Evolutionary conservation across 108 stramenopile species (phyloP).

Genomic region (Skeletonema potamos): DNA sequence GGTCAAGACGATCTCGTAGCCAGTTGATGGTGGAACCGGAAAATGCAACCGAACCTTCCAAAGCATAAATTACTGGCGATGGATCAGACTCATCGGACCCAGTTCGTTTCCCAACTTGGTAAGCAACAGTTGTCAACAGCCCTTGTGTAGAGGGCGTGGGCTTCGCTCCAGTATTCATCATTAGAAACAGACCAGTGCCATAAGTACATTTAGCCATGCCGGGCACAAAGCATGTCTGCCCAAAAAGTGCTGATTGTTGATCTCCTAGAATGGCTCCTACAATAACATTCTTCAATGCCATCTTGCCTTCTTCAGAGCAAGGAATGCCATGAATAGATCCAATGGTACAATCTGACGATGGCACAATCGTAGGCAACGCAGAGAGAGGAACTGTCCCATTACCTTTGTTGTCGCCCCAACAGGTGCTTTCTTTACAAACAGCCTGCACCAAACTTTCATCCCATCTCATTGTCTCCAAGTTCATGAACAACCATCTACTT

Average conservation of each 20-base stretch:
- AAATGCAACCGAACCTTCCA: constrained; percentile 95
- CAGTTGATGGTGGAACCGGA: constrained; percentile 96
- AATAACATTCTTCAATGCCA: constrained; percentile 66
- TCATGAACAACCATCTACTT: constrained; percentile 93
- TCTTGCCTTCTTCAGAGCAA: constrained; percentile 10
- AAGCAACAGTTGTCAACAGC: constrained; percentile 95
- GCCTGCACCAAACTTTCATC: constrained; percentile 70
- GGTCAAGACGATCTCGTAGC: constrained; percentile 92
- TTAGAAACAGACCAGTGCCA: constrained; percentile 96
- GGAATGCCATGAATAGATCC: constrained; percentile 48
- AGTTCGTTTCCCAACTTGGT: constrained; percentile 70
- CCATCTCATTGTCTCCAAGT: constrained; percentile 85
- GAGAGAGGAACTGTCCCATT: constrained; percentile 46
- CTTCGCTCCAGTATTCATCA: constrained; percentile 95
- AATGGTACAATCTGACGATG: constrained; percentile 61
- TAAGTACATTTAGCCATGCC: constrained; percentile 97
- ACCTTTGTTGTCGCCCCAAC: constrained; percentile 14
- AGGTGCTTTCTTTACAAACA: constrained; percentile 48
- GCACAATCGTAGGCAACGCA: constrained; percentile 65
- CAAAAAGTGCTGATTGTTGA: constrained; percentile 97
- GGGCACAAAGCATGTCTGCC: constrained; percentile 88
- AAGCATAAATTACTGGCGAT: constrained; percentile 77
- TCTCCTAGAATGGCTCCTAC: constrained; percentile 92
- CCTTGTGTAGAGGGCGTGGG: constrained; percentile 75
- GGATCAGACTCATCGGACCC: not conserved